Evolutionary conservation across 2,329 filamentous ascomycete species (phyloP), one percentile per base, ranked within the genome.

Genomic region (Microcyclospora pomicola): DNA sequence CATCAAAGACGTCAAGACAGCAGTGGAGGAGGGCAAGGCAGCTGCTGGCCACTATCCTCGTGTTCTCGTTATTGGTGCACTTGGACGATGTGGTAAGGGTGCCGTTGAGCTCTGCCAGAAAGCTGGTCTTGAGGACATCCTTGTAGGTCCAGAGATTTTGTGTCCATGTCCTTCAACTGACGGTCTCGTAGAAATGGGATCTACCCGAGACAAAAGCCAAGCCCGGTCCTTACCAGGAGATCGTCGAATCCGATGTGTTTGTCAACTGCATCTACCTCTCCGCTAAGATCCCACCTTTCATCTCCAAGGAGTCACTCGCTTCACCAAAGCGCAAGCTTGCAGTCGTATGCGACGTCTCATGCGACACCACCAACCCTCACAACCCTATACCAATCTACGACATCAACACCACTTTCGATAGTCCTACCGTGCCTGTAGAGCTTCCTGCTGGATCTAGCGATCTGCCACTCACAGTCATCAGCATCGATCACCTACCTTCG

Each of bases 231-330:
- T 61, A 58, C 47, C 49, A 50, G 31, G 47, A 56, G 47, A 55
- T 57, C 34, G 45, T 54, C 33, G 49, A 63, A 57, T 60, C 51
- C 44, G 64, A 59, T 63, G 67, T 71, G 45, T 70, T 67, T 48
- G 70, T 91, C 59, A 92, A 91, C 68, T 86, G 81, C 72, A 88
- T 94, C 59, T 94, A 94, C 65, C 76, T 95, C 31, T 75, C 70
- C 43, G 68, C 75, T 49, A 74, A 79, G 58, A 87, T 91, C 49
- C 81, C 83, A 16, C 80, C 81, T 27, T 95, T 95, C 58, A 72
- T 93, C 55, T 77, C 82, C 61, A 56, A 69, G 43, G 72, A 82
- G 49, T 77, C 73, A 37, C 73, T 94, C 39, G 69, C 77, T 46
- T 65, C 69, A 31, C 67, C 80, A 2, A 70, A 70, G 51, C 79